Percentiles rank a stretch among this genome's conserved stretches.
Evolutionary conservation across 2,329 filamentous ascomycete genomes (phyloP).

Genomic region (Fusarium aywerte): DNA sequence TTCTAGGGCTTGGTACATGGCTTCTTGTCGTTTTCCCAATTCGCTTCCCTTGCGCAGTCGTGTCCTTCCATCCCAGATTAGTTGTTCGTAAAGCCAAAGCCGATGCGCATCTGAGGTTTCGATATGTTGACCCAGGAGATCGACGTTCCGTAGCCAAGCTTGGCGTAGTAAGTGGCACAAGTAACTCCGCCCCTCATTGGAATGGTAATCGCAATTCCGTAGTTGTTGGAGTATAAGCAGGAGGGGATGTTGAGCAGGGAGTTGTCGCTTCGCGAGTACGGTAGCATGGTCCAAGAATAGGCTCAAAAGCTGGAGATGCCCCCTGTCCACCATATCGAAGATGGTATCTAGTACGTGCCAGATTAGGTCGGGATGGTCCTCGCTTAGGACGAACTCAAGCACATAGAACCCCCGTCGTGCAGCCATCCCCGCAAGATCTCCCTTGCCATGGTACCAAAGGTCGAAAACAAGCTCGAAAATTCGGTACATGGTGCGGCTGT

Average conservation of each 20-base stretch:
- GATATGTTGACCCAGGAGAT: conserved; percentile 49
- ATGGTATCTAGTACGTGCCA: conserved; percentile 55
- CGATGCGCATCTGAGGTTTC: conserved; percentile 46
- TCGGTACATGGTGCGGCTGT: conserved; percentile 55
- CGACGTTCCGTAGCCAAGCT: conserved; percentile 53
- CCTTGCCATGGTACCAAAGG: conserved; percentile 51
- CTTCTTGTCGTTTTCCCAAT: conserved; percentile 43
- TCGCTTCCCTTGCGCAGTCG: conserved; percentile 49
- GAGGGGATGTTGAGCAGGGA: conserved; percentile 50
- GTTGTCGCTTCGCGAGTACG: conserved; percentile 44
- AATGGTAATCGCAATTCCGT: conserved; percentile 47
- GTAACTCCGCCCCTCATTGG: conserved; percentile 47
- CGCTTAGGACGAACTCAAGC: conserved; percentile 52
- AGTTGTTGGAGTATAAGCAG: conserved; percentile 50
- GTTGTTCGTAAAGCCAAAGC: conserved; percentile 54
- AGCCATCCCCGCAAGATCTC: conserved; percentile 52
- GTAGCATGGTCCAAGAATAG: conserved; percentile 51
- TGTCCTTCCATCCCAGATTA: conserved; percentile 54
- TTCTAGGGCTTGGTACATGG: conserved; percentile 49
- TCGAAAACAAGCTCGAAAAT: conserved; percentile 54
- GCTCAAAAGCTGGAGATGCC: conserved; percentile 50
- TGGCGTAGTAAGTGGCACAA: conserved; percentile 50
- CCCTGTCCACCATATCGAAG: conserved; percentile 52
- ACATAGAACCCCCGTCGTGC: conserved; percentile 51
- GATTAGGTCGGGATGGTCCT: conserved; percentile 53